Conservation (phyloP, 148 eudicot species). For the Pharnaceum exiguum region DNA sequence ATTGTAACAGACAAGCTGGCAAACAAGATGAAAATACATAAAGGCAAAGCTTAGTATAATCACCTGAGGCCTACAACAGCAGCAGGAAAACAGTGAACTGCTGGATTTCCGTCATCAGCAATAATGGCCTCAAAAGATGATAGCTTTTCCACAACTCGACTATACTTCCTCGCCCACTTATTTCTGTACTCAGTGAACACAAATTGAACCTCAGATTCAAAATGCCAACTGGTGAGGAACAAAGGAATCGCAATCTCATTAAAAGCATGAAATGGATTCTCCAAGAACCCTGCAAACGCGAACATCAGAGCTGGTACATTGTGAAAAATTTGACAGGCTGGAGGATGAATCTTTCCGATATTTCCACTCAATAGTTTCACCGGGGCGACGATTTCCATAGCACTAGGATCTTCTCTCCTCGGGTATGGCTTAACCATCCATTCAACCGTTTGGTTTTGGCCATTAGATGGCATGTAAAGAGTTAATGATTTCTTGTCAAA, state of each 20-base stretch:
- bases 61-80: conserved; percentile 37
- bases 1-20: too few species aligned
- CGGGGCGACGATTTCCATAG: conserved; percentile 39
- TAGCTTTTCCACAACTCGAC: conserved; percentile 14
- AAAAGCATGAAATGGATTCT: conserved; percentile 33
- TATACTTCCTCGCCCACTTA: conserved; percentile 22
- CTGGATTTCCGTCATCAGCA: conserved; percentile 2
- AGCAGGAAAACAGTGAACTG: conserved; percentile 33
- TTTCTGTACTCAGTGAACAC: conserved; percentile 28
- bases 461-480: conserved; percentile 26
- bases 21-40: background rate
- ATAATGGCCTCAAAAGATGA: conserved; percentile 19
- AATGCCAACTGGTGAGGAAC: conserved; percentile 27
- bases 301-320: conserved; percentile 48
- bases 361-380: conserved; percentile 36
- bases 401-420: conserved; percentile 33
- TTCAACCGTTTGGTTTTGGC: conserved; percentile 1
- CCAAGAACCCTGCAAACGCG: conserved; percentile 28
- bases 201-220: conserved; percentile 24
- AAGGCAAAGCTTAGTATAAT: too few species aligned
- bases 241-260: conserved; percentile 27
- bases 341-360: conserved; percentile 13
- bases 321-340: conserved; percentile 43
- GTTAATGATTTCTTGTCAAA: conserved; percentile 17
- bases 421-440: conserved; percentile 29